Percentiles rank a stretch among this genome's conserved stretches.
phyloP scores from a whole-genome alignment of 2,329 filamentous ascomycete species.

The Trichophaea hybrida region DNA sequence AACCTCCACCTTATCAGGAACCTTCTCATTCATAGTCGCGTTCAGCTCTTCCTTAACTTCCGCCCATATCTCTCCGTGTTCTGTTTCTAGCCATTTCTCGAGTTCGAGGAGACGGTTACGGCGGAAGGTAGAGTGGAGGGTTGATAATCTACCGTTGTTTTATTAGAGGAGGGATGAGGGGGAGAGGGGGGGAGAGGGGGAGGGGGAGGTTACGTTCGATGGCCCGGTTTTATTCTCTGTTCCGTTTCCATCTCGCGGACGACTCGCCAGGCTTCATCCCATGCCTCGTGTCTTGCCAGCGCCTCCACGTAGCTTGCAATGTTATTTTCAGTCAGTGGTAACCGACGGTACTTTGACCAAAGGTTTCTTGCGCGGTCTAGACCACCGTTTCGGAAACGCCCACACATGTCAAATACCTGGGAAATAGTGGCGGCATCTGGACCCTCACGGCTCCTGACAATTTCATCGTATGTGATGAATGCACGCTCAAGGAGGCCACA shows the following conservation, averaged over 20 bases:
- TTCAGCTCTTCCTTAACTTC: not conserved
- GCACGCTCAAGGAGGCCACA: constrained; percentile 52
- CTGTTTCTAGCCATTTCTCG: not conserved
- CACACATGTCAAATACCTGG: constrained; percentile 66
- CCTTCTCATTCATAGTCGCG: not conserved
- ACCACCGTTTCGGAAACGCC: constrained; percentile 45
- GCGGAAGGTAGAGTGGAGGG: not conserved
- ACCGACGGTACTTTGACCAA: constrained; percentile 53
- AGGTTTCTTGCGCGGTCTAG: constrained; percentile 46
- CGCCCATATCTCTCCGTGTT: not conserved
- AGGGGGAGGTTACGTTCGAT: not conserved
- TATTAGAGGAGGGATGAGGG: not conserved
- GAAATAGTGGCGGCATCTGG: constrained; percentile 69
- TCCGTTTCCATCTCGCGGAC: not conserved
- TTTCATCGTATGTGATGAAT: constrained; percentile 69
- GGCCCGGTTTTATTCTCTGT: not conserved
- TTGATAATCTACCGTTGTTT: no score
- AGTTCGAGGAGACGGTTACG: not conserved
- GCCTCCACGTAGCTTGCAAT: constrained; percentile 66
- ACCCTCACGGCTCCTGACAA: constrained; percentile 70
- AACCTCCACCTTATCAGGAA: not conserved
- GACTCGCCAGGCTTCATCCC: constrained; percentile 44
- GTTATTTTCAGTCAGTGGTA: constrained; percentile 59
- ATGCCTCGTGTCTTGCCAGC: constrained; percentile 55
- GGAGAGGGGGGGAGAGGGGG: not conserved